Conservation (phyloP, 148 eudicot genomes). For the Rhododendron simsii region DNA sequence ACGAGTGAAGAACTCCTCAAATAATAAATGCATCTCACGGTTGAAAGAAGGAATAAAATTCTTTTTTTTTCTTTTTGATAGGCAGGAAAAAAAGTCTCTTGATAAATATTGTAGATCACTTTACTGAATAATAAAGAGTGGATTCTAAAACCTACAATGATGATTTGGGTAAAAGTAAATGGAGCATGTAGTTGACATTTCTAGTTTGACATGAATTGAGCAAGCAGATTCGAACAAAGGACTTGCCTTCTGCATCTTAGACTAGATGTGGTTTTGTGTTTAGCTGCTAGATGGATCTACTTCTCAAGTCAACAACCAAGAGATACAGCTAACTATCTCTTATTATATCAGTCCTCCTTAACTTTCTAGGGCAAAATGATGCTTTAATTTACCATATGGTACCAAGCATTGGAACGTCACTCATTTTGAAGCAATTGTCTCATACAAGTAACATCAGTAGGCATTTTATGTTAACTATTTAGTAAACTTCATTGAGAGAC, state of each 20-base stretch:
- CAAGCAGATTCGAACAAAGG: not conserved
- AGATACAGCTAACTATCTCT: not conserved
- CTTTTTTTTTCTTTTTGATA: too few species aligned
- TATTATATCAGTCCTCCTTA: not conserved
- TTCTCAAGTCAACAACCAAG: not conserved
- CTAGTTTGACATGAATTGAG: not conserved
- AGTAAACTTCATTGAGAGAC: not conserved
- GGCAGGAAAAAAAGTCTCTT: not conserved
- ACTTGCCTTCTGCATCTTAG: not conserved
- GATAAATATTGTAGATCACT: not conserved
- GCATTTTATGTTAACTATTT: not conserved
- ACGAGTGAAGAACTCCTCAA: not conserved
- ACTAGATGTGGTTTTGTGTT: not conserved
- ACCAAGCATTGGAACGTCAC: not conserved
- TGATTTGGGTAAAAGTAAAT: not conserved
- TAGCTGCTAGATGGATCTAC: not conserved
- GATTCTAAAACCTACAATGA: not conserved
- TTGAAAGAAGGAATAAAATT: not conserved
- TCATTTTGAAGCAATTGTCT: not conserved
- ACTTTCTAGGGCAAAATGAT: not conserved
- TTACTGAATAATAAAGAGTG: not conserved
- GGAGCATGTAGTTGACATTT: not conserved
- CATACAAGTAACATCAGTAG: not conserved
- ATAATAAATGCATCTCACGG: not conserved
- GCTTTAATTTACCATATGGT: not conserved